A percentile compares a stretch with the other conserved stretches of the same genome.
phyloP scores from a whole-genome alignment of 495 filamentous ascomycete genomes.

The Xylaria telfairii region DNA sequence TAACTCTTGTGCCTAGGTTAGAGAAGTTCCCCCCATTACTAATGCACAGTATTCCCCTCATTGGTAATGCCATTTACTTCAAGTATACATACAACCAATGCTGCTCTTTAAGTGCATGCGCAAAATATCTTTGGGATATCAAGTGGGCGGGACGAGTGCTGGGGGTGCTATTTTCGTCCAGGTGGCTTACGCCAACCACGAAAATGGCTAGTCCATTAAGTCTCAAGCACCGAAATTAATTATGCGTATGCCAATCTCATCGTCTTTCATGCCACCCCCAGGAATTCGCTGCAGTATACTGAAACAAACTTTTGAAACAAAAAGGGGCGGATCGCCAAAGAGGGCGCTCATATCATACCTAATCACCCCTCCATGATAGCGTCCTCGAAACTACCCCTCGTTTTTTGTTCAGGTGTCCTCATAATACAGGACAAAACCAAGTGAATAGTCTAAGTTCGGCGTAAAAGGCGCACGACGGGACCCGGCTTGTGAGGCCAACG shows the following conservation, averaged over 20 bases:
- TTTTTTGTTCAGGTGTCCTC: background rate
- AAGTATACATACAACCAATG: background rate
- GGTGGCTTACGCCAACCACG: background rate
- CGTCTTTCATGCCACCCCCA: background rate
- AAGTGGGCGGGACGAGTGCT: background rate
- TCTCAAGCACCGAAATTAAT: background rate
- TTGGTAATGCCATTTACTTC: background rate
- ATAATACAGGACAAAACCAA: background rate
- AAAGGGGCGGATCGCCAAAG: background rate
- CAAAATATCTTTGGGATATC: background rate
- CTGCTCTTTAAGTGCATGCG: background rate
- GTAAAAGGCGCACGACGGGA: background rate
- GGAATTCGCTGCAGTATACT: too few species aligned
- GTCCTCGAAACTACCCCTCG: background rate
- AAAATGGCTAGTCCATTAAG: background rate
- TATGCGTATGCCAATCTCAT: background rate
- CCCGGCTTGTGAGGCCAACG: background rate
- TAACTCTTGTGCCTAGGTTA: too few species aligned
- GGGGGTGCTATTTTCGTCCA: constrained; percentile 11
- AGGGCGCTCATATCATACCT: background rate
- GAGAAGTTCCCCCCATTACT: background rate
- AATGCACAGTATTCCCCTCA: constrained; percentile 1
- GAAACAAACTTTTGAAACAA: background rate
- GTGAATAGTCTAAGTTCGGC: background rate
- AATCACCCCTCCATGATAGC: background rate